Conservation (phyloP, 352 stramenopile genomes). For the Phytophthora brassicae region DNA sequence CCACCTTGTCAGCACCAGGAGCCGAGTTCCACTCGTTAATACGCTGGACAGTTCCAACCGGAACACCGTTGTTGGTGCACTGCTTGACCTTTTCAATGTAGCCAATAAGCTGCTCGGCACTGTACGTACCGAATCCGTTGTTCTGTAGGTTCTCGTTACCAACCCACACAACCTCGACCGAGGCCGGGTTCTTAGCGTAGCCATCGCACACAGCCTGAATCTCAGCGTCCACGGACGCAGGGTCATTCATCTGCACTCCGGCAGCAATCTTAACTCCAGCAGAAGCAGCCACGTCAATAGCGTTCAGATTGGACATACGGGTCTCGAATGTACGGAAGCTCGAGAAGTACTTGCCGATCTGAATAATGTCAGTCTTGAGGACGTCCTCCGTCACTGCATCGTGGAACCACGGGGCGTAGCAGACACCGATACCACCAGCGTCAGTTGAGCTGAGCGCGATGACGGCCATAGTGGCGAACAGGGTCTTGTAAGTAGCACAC, state of each 20-base stretch:
- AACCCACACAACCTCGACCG: constrained; percentile 63
- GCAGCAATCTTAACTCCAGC: constrained; percentile 56
- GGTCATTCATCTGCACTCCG: constrained; percentile 66
- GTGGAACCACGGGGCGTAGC: constrained; percentile 72
- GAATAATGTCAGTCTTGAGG: constrained; percentile 33
- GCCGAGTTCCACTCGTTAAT: constrained; percentile 66
- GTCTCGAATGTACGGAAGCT: constrained; percentile 74
- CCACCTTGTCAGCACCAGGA: constrained; percentile 29
- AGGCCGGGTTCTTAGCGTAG: constrained; percentile 33
- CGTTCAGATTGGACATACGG: constrained; percentile 52
- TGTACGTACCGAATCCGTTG: constrained; percentile 42
- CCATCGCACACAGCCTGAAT: constrained; percentile 64
- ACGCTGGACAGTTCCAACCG: constrained; percentile 66
- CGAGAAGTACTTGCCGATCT: constrained; percentile 50
- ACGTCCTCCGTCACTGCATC: constrained; percentile 32
- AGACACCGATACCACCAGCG: constrained; percentile 34
- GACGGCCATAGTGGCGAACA: constrained; percentile 36
- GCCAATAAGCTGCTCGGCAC: constrained; percentile 38
- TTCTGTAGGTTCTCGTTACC: constrained; percentile 78
- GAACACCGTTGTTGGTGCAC: constrained; percentile 40
- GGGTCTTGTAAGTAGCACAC: constrained; percentile 37
- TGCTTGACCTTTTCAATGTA: constrained; percentile 66
- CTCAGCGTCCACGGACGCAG: constrained; percentile 37
- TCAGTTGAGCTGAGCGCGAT: constrained; percentile 19
- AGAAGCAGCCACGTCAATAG: constrained; percentile 40